These are phyloP conservation scores for Ceratocystis diversiconidia DNA, from an alignment of 2,329 filamentous ascomycete species.

Conservation along the genomic window DNA sequence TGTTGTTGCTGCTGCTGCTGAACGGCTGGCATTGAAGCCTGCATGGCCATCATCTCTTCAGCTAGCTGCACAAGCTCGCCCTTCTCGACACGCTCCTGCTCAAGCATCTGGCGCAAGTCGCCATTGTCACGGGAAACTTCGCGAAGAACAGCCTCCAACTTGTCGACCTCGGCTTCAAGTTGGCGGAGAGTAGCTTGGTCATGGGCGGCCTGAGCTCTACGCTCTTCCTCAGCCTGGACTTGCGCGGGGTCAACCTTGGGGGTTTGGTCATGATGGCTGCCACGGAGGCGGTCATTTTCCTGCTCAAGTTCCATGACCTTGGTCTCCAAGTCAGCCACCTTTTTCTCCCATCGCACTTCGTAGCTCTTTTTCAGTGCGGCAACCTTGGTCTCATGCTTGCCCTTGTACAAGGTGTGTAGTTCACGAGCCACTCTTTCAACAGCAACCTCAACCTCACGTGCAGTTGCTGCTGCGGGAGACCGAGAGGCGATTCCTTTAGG, in stretches of 20 bases:
- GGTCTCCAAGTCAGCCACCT: conserved; percentile 60
- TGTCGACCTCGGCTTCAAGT: conserved; percentile 59
- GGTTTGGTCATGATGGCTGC: conserved; percentile 26
- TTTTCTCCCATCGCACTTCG: conserved; percentile 80
- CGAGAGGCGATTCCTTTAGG: conserved; percentile 24
- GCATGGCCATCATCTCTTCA: conserved; percentile 69
- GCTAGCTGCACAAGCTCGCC: conserved; percentile 67
- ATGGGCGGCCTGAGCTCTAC: conserved; percentile 43
- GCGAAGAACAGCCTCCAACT: conserved; percentile 56
- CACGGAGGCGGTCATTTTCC: conserved; percentile 62
- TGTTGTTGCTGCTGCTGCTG: conserved; percentile 20
- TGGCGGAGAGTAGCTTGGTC: conserved; percentile 49
- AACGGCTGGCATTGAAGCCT: conserved; percentile 29
- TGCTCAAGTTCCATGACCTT: conserved; percentile 53
- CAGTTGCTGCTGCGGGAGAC: conserved; percentile 27
- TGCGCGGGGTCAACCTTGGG: conserved; percentile 29
- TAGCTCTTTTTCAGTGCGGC: conserved; percentile 74
- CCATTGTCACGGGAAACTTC: conserved; percentile 58
- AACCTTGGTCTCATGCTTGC: conserved; percentile 94
- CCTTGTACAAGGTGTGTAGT: conserved; percentile 84
- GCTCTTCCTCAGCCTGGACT: conserved; percentile 35
- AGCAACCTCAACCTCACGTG: conserved; percentile 62
- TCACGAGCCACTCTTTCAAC: conserved; percentile 90
- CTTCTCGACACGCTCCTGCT: conserved; percentile 68
- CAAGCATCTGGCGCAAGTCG: conserved; percentile 48